Percentiles rank a stretch among this genome's conserved stretches.
Evolutionary conservation across 1,284 basidiomycete genomes (phyloP).

Genomic region (Ustilago nuda): DNA sequence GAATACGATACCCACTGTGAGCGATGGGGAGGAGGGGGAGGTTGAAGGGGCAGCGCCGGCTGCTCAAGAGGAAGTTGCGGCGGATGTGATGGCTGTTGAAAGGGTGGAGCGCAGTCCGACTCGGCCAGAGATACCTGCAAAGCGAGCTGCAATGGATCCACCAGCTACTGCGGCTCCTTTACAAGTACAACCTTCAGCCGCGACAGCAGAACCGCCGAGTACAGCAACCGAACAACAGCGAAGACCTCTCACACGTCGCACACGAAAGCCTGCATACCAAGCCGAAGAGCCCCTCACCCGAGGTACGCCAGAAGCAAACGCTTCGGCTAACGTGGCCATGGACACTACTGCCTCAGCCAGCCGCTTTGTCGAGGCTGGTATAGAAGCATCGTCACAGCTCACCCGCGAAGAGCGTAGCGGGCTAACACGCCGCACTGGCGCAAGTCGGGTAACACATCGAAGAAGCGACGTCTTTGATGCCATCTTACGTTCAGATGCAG

Average conservation of each 20-base stretch:
- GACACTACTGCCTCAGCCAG: not conserved
- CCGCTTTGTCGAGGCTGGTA: not conserved
- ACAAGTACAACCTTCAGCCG: not conserved
- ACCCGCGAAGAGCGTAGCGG: slow-evolving; percentile 25
- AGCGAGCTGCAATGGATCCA: not conserved
- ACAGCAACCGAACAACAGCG: slow-evolving; percentile 16
- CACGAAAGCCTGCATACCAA: slow-evolving; percentile 23
- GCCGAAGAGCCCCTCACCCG: not conserved
- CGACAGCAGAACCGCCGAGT: slow-evolving; percentile 2
- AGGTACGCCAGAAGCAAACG: not conserved
- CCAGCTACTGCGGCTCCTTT: not conserved
- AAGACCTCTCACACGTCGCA: slow-evolving; percentile 43
- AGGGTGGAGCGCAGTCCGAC: not conserved
- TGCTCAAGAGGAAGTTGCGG: not conserved
- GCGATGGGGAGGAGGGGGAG: slow-evolving; percentile 10
- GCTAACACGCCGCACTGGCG: slow-evolving; percentile 39
- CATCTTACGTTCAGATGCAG: slow-evolving; percentile 11
- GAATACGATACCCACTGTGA: slow-evolving; percentile 24
- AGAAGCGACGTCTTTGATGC: slow-evolving; percentile 52
- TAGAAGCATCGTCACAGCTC: slow-evolving; percentile 19
- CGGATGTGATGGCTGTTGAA: slow-evolving; percentile 12
- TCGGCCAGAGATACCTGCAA: not conserved
- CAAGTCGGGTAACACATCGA: slow-evolving; percentile 27
- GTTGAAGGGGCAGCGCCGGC: not conserved
- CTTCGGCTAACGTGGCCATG: not conserved